Conservation (phyloP, 1,284 basidiomycete genomes). For the Moesziomyces parantarcticus region DNA sequence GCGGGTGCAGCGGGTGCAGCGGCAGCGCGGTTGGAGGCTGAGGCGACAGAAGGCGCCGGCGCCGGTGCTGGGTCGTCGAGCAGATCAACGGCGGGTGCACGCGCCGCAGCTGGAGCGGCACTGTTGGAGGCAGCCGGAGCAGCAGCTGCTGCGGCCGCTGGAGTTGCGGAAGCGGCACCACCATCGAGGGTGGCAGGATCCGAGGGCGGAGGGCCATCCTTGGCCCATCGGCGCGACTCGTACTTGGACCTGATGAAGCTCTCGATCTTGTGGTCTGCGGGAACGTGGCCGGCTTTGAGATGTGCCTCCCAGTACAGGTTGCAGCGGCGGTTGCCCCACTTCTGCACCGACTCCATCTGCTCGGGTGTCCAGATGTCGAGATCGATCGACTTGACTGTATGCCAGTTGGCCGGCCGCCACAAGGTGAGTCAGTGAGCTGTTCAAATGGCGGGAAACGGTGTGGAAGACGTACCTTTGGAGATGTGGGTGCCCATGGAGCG, state of each 20-base stretch:
- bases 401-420: constrained; percentile 1
- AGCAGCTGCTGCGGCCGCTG: constrained; percentile 3
- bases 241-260: constrained; percentile 98
- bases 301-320: constrained; percentile 98
- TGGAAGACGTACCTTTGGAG: constrained; percentile 38
- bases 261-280: constrained; percentile 98
- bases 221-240: constrained; percentile 90
- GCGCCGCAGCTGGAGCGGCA: constrained; percentile 4
- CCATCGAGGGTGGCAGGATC: constrained; percentile 84
- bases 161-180: constrained; percentile 60
- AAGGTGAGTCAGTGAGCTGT: too few species aligned
- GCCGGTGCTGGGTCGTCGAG: constrained; percentile 32
- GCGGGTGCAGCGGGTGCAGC: constrained; percentile 13
- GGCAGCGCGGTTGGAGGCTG: constrained; percentile 1
- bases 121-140: not conserved
- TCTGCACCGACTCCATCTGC: constrained; percentile 82
- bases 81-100: constrained; percentile 23
- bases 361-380: constrained; percentile 97
- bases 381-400: constrained; percentile 90
- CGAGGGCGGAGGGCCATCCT: constrained; percentile 82
- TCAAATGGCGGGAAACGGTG: not conserved
- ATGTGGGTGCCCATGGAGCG: constrained; percentile 94
- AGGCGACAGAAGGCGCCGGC: constrained; percentile 10
- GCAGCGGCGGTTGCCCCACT: constrained; percentile 92
- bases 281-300: constrained; percentile 88